phyloP scores from a whole-genome alignment of 805 yeast genomes.

The Teunomyces tritomae region DNA sequence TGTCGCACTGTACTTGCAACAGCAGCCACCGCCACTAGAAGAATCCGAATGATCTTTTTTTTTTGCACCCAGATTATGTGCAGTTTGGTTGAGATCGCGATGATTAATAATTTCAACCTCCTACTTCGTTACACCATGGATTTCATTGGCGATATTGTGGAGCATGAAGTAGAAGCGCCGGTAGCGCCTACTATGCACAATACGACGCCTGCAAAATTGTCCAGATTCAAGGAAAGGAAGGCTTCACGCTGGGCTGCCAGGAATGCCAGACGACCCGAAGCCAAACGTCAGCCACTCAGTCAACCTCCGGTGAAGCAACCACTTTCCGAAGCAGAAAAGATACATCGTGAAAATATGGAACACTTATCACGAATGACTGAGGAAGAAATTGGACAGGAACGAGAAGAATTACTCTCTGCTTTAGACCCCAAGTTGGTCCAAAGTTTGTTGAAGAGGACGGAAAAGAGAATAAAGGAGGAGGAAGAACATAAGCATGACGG shows the following conservation, averaged over 20 bases:
- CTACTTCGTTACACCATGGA: slow-evolving; percentile 44
- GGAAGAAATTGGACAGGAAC: slow-evolving; percentile 62
- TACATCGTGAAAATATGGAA: slow-evolving; percentile 73
- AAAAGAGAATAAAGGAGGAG: slow-evolving; percentile 37
- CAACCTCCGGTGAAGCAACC: background rate
- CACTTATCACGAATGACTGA: slow-evolving; percentile 59
- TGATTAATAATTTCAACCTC: slow-evolving; percentile 3
- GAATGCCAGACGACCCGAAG: slow-evolving; percentile 7
- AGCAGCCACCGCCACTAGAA: background rate
- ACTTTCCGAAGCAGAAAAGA: slow-evolving; percentile 61
- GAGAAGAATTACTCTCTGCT: slow-evolving; percentile 61
- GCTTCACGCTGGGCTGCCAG: slow-evolving; percentile 50
- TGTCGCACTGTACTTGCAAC: slow-evolving; percentile 8
- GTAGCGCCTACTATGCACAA: slow-evolving; percentile 26
- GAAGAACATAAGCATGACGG: slow-evolving; percentile 16
- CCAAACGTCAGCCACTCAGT: slow-evolving; percentile 9
- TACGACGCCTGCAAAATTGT: slow-evolving; percentile 36
- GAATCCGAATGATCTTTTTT: background rate
- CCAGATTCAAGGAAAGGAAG: slow-evolving; percentile 25
- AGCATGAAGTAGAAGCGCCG: slow-evolving; percentile 46
- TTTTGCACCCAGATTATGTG: slow-evolving; percentile 1
- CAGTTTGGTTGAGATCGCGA: background rate
- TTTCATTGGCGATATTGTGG: slow-evolving; percentile 70
- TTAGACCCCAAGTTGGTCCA: slow-evolving; percentile 69
- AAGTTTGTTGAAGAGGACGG: slow-evolving; percentile 55